These are phyloP conservation scores for Thozetella sp. DNA, from an alignment of 495 filamentous ascomycete genomes.

Conservation along the genomic window DNA sequence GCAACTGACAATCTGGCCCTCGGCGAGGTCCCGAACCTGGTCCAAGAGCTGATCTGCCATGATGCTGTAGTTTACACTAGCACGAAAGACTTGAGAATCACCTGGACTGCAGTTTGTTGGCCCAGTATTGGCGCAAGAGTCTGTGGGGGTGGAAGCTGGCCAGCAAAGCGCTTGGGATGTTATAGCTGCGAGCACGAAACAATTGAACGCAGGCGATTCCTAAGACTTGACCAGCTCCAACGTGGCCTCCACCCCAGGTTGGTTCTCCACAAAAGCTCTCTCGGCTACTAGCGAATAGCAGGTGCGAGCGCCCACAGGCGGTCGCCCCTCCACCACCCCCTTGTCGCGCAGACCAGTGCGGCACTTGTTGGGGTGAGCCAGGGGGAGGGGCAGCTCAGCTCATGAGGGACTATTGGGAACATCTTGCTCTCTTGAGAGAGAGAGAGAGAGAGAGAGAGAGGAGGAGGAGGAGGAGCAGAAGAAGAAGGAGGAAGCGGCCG, in stretches of 20 bases:
- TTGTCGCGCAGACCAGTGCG: too few relatives aligned
- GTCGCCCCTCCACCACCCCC: too few relatives aligned
- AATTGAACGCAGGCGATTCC: neutral
- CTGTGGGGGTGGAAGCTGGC: neutral
- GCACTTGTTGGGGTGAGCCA: too few relatives aligned
- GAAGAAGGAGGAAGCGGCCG: too few relatives aligned
- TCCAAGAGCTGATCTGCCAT: constrained; percentile 83
- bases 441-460: too few relatives aligned
- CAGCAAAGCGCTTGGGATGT: neutral
- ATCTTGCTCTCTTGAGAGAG: too few relatives aligned
- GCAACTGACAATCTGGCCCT: constrained; percentile 80
- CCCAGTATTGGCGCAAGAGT: neutral
- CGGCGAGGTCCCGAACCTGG: constrained; percentile 72
- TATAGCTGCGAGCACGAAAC: too few relatives aligned
- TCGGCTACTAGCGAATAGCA: neutral
- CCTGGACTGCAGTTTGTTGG: neutral
- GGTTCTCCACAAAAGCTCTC: neutral
- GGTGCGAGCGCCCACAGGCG: too few relatives aligned
- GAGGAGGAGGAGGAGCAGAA: too few relatives aligned
- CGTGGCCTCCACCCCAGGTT: neutral
- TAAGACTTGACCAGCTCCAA: neutral
- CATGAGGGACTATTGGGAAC: too few relatives aligned
- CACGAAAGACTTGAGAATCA: neutral
- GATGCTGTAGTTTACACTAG: neutral
- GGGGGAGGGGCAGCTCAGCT: too few relatives aligned